Base-by-base conservation (phyloP, 805 yeast species). In the Kazachstania viticola region DNA sequence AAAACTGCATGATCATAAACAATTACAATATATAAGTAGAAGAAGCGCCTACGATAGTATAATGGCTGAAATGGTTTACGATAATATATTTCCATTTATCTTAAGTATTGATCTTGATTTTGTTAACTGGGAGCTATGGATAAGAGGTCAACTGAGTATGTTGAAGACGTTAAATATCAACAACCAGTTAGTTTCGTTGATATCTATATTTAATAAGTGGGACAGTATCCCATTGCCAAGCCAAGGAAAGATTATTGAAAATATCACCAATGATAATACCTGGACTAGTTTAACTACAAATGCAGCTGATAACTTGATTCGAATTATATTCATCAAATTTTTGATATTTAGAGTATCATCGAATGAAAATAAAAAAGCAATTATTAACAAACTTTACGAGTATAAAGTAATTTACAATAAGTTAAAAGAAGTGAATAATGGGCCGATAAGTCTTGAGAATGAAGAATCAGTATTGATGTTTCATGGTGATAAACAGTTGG, bases 151-250 rank as follows among this genome's bases (percentile, higher is more conserved):
- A 2, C 24, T 44, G 9, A 42, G 41, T 28, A 41, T 51, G 44
- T 21, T 54, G 12, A 45, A 35, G 28, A 54, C 59, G 1, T 33
- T 41, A 14, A 42, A 44, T 29, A 37, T 33, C 17, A 46, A 50
- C 25, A 40, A 45, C 19, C 58, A 54, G 36, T 35, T 35, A 3
- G 41, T 40, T 17, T 46, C 49, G 6, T 27, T 52, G 2, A 17
- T 46, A 3, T 42, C 45, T 16, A 31, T 54, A 9, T 54, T 55
- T 31, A 55, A 55, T 33, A 36, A 41, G 7, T 54, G 60, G 60
- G 30, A 33, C 4, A 27, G 25, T 18, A 32, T 54, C 3, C 48
- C 57, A 3, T 6, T n/a, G 3, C 26, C 29, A 3, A 22, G 33
- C 8, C 41, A 36, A 25, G 19, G 13, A 5, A n/a, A 27, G 5